phyloP scores from a whole-genome alignment of 225 moss, liverwort and hornwort genomes.

The Marchantia paleacea region DNA sequence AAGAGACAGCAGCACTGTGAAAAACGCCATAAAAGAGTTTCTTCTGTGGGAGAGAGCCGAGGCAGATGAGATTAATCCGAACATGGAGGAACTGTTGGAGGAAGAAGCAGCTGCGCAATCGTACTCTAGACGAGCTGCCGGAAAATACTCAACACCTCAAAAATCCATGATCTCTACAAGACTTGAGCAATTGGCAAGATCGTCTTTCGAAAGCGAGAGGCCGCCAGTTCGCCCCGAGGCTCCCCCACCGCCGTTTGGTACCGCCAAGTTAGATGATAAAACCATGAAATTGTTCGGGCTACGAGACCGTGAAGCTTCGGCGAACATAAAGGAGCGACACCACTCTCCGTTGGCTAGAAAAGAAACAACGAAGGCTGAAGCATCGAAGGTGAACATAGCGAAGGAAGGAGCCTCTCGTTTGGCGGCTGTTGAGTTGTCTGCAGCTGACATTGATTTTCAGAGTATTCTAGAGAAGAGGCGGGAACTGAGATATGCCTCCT shows the following conservation, averaged over 20 bases:
- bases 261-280: conserved; percentile 27
- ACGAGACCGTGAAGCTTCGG: conserved; percentile 17
- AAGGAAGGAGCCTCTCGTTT: conserved; percentile 17
- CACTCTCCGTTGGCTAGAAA: conserved; percentile 10
- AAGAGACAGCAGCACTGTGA: conserved; percentile 39
- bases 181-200: conserved; percentile 32
- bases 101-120: conserved; percentile 8
- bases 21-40: conserved; percentile 49
- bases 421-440: conserved; percentile 31
- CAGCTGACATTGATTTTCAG: conserved; percentile 34
- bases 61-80: conserved; percentile 23
- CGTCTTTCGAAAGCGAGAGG: conserved; percentile 29
- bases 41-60: conserved; percentile 44
- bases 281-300: conserved; percentile 11
- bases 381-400: neutral
- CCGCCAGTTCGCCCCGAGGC: conserved; percentile 16
- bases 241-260: conserved; percentile 11
- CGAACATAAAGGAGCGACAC: conserved; percentile 17
- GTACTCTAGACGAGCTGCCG: conserved; percentile 28
- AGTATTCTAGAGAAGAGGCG: conserved; percentile 34
- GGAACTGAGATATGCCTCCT: conserved; percentile 41
- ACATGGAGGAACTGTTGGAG: conserved; percentile 25
- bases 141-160: conserved; percentile 37
- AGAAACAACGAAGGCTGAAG: conserved; percentile 23
- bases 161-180: conserved; percentile 28